Evolutionary conservation across 2,329 filamentous ascomycete species (phyloP).

Genomic region (Colletotrichum incanum): DNA sequence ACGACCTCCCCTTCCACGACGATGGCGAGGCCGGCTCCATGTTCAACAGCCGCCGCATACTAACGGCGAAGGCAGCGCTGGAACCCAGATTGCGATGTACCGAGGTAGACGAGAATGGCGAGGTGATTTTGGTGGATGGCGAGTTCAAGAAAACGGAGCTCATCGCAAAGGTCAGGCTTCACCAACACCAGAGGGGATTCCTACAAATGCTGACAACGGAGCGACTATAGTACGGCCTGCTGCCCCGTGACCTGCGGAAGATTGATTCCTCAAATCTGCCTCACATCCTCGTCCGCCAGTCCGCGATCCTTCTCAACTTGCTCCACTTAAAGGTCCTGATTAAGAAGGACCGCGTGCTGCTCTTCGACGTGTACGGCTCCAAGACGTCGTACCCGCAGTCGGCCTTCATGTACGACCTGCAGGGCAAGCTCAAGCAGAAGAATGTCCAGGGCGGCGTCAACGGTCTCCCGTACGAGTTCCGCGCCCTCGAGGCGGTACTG

Average conservation of each 20-base stretch:
- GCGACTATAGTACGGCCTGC: conserved; percentile 81
- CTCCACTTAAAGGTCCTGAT: conserved; percentile 97
- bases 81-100: conserved; percentile 93
- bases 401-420: conserved; percentile 97
- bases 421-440: conserved; percentile 92
- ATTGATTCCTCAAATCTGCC: conserved; percentile 97
- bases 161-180: conserved; percentile 83
- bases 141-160: conserved; percentile 99
- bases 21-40: conserved; percentile 75
- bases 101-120: conserved; percentile 92
- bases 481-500: conserved; percentile 93
- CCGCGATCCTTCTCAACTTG: conserved; percentile 94
- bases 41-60: conserved; percentile 79
- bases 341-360: conserved; percentile 92
- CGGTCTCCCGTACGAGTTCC: conserved; percentile 92
- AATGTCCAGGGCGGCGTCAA: conserved; percentile 68
- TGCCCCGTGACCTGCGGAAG: conserved; percentile 95
- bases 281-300: conserved; percentile 93
- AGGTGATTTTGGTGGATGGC: conserved; percentile 92
- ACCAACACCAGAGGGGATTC: neutral
- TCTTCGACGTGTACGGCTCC: conserved; percentile 97
- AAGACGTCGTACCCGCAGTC: conserved; percentile 96
- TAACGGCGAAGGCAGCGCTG: conserved; percentile 83
- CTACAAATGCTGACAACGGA: conserved; percentile 5
- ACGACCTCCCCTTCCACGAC: conserved; percentile 71